Evolutionary conservation across 805 yeast species (phyloP).

Genomic region (Myxozyma kluyveri): DNA sequence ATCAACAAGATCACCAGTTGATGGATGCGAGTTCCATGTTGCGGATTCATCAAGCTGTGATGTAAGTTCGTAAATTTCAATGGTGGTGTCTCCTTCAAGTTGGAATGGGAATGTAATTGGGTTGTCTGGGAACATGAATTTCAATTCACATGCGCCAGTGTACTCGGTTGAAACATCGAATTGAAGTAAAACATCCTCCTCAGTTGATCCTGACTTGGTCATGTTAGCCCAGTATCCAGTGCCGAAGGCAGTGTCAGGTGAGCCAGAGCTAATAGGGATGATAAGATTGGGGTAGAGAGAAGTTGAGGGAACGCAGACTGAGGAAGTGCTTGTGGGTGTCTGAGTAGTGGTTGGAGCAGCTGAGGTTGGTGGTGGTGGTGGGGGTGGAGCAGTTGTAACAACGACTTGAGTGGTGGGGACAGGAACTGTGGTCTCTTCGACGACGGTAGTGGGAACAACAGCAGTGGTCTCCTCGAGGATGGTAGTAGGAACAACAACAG

Average conservation of each 20-base stretch:
- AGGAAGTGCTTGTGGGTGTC: conserved; percentile 15
- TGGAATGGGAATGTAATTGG: conserved; percentile 26
- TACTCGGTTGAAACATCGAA: conserved; percentile 17
- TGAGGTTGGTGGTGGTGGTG: conserved; percentile 10
- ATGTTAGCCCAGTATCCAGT: conserved; percentile 29
- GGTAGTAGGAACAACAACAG: conserved; percentile 16
- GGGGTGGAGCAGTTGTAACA: conserved; percentile 10
- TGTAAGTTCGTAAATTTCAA: conserved; percentile 21
- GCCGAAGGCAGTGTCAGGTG: conserved; percentile 28
- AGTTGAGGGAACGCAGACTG: conserved; percentile 22
- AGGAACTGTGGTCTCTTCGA: conserved; percentile 15
- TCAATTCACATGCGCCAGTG: conserved; percentile 26
- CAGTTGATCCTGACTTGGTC: conserved; percentile 22
- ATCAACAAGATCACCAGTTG: conserved; percentile 23
- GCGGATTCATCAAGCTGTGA: conserved; percentile 14
- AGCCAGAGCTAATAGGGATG: conserved; percentile 25
- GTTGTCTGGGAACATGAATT: conserved; percentile 28
- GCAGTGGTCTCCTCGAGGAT: conserved; percentile 11
- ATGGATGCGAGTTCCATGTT: conserved; percentile 28
- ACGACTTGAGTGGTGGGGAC: conserved; percentile 19
- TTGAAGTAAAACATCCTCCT: conserved; percentile 29
- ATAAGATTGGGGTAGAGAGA: conserved; percentile 29
- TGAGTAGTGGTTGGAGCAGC: conserved; percentile 13
- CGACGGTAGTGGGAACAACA: conserved; percentile 19
- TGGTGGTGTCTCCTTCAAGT: conserved; percentile 26